These are phyloP conservation scores for Pleurotus sapidus DNA, from an alignment of 768 basidiomycete species.

Conservation along the genomic window DNA sequence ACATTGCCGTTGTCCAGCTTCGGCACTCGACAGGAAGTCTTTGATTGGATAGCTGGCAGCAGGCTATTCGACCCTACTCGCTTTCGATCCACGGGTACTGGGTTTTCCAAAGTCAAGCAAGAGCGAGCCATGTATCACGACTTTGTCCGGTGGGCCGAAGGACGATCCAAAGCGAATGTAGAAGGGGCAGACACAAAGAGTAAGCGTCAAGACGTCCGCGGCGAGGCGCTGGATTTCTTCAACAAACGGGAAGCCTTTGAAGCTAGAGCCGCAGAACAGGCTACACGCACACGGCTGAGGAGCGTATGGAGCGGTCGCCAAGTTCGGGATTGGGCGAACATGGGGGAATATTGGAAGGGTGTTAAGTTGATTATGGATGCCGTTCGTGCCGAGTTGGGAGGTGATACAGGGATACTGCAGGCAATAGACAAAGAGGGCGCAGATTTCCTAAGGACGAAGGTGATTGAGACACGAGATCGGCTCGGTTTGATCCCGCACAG, in stretches of 20 bases:
- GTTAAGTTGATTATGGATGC: slow-evolving; percentile 52
- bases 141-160: slow-evolving; percentile 50
- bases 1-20: slow-evolving; percentile 54
- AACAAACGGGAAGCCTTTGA: slow-evolving; percentile 49
- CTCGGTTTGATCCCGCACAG: slow-evolving; percentile 13
- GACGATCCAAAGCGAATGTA: slow-evolving; percentile 13
- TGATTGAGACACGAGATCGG: slow-evolving; percentile 33
- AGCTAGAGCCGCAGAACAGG: slow-evolving; percentile 25
- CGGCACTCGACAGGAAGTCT: slow-evolving; percentile 46
- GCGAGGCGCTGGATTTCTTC: slow-evolving; percentile 52
- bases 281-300: slow-evolving; percentile 32
- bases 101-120: slow-evolving; percentile 38
- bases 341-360: slow-evolving; percentile 38
- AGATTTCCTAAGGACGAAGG: slow-evolving; percentile 31
- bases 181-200: not conserved
- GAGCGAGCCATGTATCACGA: slow-evolving; percentile 57
- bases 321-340: slow-evolving; percentile 53
- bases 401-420: slow-evolving; percentile 38
- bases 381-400: slow-evolving; percentile 44
- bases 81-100: slow-evolving; percentile 21
- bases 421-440: slow-evolving; percentile 36
- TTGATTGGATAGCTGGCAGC: slow-evolving; percentile 55
- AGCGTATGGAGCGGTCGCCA: slow-evolving; percentile 43
- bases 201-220: slow-evolving; percentile 19
- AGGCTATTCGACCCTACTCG: slow-evolving; percentile 46